Base-by-base conservation (phyloP, 352 stramenopile genomes). In the Phytophthora crassamura region DNA sequence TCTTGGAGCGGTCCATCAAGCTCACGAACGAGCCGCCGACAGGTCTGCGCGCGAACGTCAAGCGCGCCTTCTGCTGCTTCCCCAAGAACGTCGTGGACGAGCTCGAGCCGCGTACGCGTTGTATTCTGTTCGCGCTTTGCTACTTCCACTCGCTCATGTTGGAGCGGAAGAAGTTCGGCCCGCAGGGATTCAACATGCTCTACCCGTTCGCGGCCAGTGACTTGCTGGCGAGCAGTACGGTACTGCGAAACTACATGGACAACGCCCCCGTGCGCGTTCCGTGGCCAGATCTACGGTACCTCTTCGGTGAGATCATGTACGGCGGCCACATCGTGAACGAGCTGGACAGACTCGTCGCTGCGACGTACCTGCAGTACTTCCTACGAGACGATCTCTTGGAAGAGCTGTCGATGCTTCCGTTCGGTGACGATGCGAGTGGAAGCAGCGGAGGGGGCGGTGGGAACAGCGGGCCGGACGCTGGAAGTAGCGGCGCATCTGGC, bases 91-190 rank as follows among this genome's bases (percentile, higher is more conserved):
- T 87, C 9, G 88, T 97, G 18, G 91, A 98, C 38, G 86, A 95
- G 20, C 65, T 96, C 15, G 88, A 95, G 59, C 78, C 84, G 12
- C 74, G 91, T 6, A 97, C 90, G 15, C 85, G 90, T 8, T 88
- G 86, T 16, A 97, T 97, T 43, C 63, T 97, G 10, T 97, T 98
- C 58, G 89, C 82, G 11, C 75, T 98, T 35, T 98, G 92, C 74
- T 94, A 98, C 63, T 98, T 98, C 73, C 92, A 98, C 74, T 88
- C 90, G 14, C 73, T 98, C 34, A 93, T 98, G 86, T 72, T 98
- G 14, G 92, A 98, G 57, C 82, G 92, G 55, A 96, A 96, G 57
- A 97, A 95, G 64, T 98, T 97, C 54, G 91, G 91, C 1, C 62
- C 89, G 0, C 88, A 96, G 49, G 91, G 91, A 2, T 97, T 96